These are phyloP conservation scores for Ophiostoma tasmaniense DNA, from an alignment of 2,329 filamentous ascomycete species.

Conservation along the genomic window DNA sequence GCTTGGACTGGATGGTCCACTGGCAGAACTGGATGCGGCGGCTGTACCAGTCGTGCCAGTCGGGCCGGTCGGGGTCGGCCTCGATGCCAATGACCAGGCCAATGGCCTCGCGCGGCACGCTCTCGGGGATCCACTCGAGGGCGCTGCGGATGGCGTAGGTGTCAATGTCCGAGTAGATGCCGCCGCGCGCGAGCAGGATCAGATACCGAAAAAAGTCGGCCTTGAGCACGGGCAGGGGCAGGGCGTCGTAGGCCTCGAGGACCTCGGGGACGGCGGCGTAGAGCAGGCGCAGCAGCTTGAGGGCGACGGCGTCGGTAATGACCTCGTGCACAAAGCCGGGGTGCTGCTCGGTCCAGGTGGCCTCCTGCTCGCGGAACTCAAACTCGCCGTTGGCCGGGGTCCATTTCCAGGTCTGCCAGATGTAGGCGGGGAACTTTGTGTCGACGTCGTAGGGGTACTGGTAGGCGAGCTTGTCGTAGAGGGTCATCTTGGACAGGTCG, in stretches of 20 bases:
- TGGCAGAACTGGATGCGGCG: slow-evolving; percentile 96
- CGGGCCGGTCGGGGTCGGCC: slow-evolving; percentile 83
- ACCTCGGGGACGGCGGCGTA: slow-evolving; percentile 78
- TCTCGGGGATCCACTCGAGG: slow-evolving; percentile 74
- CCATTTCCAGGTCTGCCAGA: slow-evolving; percentile 98
- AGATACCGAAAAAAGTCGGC: slow-evolving; percentile 74
- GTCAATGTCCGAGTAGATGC: slow-evolving; percentile 84
- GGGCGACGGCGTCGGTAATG: slow-evolving; percentile 81
- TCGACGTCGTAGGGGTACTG: slow-evolving; percentile 90
- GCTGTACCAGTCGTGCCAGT: slow-evolving; percentile 95
- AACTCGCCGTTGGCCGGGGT: slow-evolving; percentile 72
- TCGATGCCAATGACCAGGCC: slow-evolving; percentile 92
- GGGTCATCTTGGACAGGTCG: slow-evolving; percentile 62
- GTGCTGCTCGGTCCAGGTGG: slow-evolving; percentile 80
- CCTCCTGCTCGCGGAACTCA: slow-evolving; percentile 71
- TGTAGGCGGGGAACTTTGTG: slow-evolving; percentile 87
- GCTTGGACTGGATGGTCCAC: slow-evolving; percentile 96
- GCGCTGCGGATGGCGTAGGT: slow-evolving; percentile 77
- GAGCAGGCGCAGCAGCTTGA: slow-evolving; percentile 72
- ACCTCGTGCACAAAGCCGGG: slow-evolving; percentile 94
- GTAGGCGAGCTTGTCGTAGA: slow-evolving; percentile 77
- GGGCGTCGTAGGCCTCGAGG: slow-evolving; percentile 62
- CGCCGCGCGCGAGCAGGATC: slow-evolving; percentile 52
- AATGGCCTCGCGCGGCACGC: slow-evolving; percentile 66
- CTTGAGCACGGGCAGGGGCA: slow-evolving; percentile 68